Base-by-base conservation (phyloP, 805 yeast species). In the Starmera dryadoides region DNA sequence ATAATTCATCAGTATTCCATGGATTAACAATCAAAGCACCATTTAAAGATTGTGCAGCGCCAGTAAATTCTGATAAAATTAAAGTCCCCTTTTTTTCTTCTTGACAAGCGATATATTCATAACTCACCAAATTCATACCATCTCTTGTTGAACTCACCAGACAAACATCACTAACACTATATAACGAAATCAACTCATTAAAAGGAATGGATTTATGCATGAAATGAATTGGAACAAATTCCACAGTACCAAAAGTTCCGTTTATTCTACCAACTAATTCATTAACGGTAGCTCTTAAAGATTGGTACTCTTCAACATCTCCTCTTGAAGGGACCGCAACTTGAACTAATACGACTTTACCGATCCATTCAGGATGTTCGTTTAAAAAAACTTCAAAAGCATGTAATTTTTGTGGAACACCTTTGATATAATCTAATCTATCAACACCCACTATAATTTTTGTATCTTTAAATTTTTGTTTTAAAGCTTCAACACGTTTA, bases 241-340 rank as follows among this genome's bases (percentile, higher is more conserved):
- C 98, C 16, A 91, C 87, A 1, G 97, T 87, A 44, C 98, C 98
- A 57, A 87, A 93, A 49, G 80, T 78, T 23, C 99, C 99, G 60
- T 93, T 93, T 56, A 93, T 88, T 54, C 98, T 73, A 25, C 98
- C 98, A 26, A 93, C 97, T 30, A 93, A 71, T 63, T 93, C 98
- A 58, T 93, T 93, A 19, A 94, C 98, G 8, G 86, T 88, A 1
- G 97, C 87, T 43, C 98, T 75, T 48, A 93, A 66, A 48, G 86
- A 81, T 57, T 93, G 98, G 60, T 93, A 94, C 59, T 94, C 98
- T 62, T 94, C 98, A 19, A 93, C 98, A 52, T 91, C 98, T 33
- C 96, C 97, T 52, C 98, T 75, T 16, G 95, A 84, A 4, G 99
- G 98, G 17, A 93, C 97, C 0, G 98, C 98, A 28, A 93, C 91